These are phyloP conservation scores for Nannizziopsis barbatae DNA, from an alignment of 2,329 filamentous ascomycete species.

Conservation along the genomic window DNA sequence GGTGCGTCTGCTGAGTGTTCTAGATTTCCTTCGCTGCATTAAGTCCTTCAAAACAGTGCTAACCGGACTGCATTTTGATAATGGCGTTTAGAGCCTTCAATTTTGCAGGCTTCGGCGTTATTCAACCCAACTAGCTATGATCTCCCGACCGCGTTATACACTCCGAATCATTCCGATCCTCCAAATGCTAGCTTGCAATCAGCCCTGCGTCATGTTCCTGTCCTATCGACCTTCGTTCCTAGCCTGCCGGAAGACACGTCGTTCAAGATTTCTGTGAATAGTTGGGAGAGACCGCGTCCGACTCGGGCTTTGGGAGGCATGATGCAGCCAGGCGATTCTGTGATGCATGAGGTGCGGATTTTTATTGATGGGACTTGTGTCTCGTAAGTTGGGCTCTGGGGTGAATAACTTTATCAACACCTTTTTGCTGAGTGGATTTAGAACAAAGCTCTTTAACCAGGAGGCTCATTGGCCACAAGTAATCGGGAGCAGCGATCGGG, in stretches of 20 bases:
- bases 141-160: too few relatives aligned
- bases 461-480: constrained; percentile 44
- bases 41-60: neutral
- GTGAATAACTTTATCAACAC: neutral
- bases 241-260: constrained; percentile 47
- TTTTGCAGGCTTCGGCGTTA: constrained; percentile 37
- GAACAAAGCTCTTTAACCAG: constrained; percentile 46
- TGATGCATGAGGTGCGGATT: constrained; percentile 55
- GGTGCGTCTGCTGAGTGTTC: constrained; percentile 23
- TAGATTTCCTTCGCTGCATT: constrained; percentile 14
- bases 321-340: constrained; percentile 45
- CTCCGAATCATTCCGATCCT: too few relatives aligned
- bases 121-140: constrained; percentile 23
- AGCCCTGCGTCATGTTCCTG: constrained; percentile 42
- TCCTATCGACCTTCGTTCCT: constrained; percentile 60
- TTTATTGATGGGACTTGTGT: constrained; percentile 56
- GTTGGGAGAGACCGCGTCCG: constrained; percentile 53
- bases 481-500: constrained; percentile 46
- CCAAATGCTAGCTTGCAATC: constrained; percentile 16
- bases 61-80: neutral
- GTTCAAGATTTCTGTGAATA: constrained; percentile 65
- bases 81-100: constrained; percentile 40
- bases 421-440: constrained; percentile 21
- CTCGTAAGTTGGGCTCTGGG: constrained; percentile 40
- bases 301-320: constrained; percentile 48